Base-by-base conservation (phyloP, 257 asterid species). In the Ehretia macrophylla region DNA sequence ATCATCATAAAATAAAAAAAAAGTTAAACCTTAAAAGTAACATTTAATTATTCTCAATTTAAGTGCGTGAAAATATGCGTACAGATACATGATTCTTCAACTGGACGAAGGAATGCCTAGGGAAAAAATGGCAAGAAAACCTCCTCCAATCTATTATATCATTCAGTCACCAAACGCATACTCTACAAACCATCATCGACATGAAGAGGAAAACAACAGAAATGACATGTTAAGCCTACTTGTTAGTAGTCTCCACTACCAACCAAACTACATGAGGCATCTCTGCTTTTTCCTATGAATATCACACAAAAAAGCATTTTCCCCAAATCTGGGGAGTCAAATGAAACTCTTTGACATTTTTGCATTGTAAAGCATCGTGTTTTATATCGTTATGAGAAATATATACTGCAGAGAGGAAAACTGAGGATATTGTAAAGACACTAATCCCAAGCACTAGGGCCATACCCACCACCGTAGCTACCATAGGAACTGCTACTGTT, bases 391-490 rank as follows among this genome's bases (percentile, higher is more conserved):
- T 10, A 48, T 23, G 40, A 47, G 46, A 51, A 12, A 66, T 70
- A 64, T 70, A 55, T 45, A 44, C 69, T 51, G 57, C 22, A 32
- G 21, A 17, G 50, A 58, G 40, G 56, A 65, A 57, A 56, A 20
- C 39, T 57, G 18, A 18, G 40, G 17, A 35, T 32, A 23, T 32
- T 44, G 14, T 55, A 21, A 21, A 17, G 58, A 45, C 40, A 21
- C 61, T 67, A 67, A 39, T 68, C 78, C 66, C 78, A 71, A 17
- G 76, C 71, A 55, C 76, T 71, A 35, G 59, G 48, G 35, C 70
- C 70, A 48, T 49, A 58, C 17, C 20, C 38, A 8, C 65, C 55
- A 18, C 52, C 52, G 20, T 42, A 40, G 56, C 82, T 67, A 5
- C 70, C 69, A 16, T 54, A 37, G 19, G 71, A 57, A 2, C 72